Base-by-base conservation (phyloP, 2,329 filamentous ascomycete genomes). In the Colletotrichum simmondsii region DNA sequence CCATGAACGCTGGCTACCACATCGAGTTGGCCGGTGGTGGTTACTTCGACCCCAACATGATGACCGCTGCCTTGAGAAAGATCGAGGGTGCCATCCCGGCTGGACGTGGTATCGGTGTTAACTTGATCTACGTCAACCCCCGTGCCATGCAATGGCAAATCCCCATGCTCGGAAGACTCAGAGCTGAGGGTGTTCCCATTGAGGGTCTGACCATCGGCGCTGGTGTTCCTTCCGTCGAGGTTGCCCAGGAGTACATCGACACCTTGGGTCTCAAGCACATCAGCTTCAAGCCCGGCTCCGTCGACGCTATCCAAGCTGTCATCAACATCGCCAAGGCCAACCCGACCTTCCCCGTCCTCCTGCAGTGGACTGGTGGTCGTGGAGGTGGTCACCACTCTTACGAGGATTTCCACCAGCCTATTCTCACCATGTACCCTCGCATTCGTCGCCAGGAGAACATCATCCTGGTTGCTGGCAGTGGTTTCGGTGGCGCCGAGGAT, bases 311-410 rank as follows among this genome's bases (percentile, higher is more conserved):
- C 75, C 94, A 98, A 81, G 87, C 93, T 37, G 94, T 97, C 72
- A 93, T 98, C 84, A 97, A 97, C 83, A 95, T 98, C 78, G 95
- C 95, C 75, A 97, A 94, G 84, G 94, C 94, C n/a, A 97, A 98
- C 81, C 95, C 95, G 2, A 92, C 90, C 32, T 98, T 98, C 88
- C 95, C 95, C n/a, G 90, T 98, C 65, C 91, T 98, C 65, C 86
- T 98, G 74, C 95, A 98, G 84, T 98, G 95, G 95, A 98, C 95
- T 73, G 95, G 95, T 80, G 95, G 95, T 53, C 93, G 95, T 83
- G 95, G 95, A 76, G 95, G 95, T 85, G 95, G 95, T 70, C 95
- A 98, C 82, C 95, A 98, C 85, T 98, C 95, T 1, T 97, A 92
- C 75, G 95, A 98, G 82, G 95, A 98, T 82, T 98, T 98, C 88